phyloP scores from a whole-genome alignment of 352 stramenopile genomes.

The Phytopythium kandeliae region DNA sequence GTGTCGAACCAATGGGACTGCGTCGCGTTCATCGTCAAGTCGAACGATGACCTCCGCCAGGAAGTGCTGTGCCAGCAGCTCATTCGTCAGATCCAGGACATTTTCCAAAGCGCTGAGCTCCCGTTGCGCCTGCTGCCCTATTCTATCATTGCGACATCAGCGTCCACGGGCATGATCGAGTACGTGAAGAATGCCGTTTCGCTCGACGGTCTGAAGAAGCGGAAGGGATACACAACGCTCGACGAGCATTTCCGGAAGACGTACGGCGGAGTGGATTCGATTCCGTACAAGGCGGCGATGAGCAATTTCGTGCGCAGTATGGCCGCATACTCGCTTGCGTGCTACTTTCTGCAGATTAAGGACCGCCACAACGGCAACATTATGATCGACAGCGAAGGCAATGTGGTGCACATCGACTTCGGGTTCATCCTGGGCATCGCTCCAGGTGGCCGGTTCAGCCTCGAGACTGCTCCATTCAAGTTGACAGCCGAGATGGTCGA shows the following conservation, averaged over 20 bases:
- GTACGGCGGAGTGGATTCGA: conserved; percentile 84
- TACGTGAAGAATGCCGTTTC: conserved; percentile 96
- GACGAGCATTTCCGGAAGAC: conserved; percentile 90
- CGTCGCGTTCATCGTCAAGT: conserved; percentile 96
- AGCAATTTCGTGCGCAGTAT: conserved; percentile 96
- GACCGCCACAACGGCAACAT: conserved; percentile 99
- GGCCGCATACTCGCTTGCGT: conserved; percentile 97
- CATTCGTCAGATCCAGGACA: conserved; percentile 94
- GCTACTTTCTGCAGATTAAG: conserved; percentile 98
- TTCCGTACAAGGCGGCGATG: conserved; percentile 92
- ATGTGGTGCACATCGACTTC: conserved; percentile 99
- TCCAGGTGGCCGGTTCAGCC: conserved; percentile 90
- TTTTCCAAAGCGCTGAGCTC: conserved; percentile 93
- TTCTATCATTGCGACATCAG: conserved; percentile 94
- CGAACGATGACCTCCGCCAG: conserved; percentile 97
- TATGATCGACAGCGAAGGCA: conserved; percentile 96
- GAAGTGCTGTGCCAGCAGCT: conserved; percentile 97
- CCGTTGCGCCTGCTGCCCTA: conserved; percentile 95
- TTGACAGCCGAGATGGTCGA: conserved; percentile 97
- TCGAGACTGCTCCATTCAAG: conserved; percentile 98
- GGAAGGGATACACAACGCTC: conserved; percentile 76
- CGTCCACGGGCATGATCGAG: conserved; percentile 96
- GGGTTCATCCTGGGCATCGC: conserved; percentile 98
- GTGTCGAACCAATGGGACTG: conserved; percentile 52
- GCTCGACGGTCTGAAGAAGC: conserved; percentile 95